Evolutionary conservation across 1,139 yeast genomes (phyloP).

Genomic region (Lodderomyces orthopsilosis): DNA sequence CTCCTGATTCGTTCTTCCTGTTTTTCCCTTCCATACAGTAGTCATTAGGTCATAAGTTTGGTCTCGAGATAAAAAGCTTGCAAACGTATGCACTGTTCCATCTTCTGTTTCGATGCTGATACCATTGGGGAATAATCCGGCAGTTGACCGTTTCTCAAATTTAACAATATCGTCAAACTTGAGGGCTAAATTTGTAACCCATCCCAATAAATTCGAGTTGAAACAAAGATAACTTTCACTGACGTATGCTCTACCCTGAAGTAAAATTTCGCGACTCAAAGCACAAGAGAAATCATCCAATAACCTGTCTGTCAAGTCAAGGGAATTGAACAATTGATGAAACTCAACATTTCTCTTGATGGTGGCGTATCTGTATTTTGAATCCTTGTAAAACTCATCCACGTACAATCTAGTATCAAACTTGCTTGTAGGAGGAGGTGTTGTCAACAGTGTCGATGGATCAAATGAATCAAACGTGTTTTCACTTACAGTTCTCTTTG

Average conservation of each 20-base stretch:
- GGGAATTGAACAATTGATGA: slow-evolving; percentile 67
- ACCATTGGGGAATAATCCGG: slow-evolving; percentile 90
- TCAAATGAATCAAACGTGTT: slow-evolving; percentile 24
- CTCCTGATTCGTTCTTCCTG: slow-evolving; percentile 21
- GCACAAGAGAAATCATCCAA: slow-evolving; percentile 91
- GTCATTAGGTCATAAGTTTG: slow-evolving; percentile 67
- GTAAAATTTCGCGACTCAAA: slow-evolving; percentile 75
- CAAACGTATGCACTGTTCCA: slow-evolving; percentile 66
- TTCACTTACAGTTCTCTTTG: slow-evolving; percentile 34
- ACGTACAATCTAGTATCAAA: slow-evolving; percentile 36
- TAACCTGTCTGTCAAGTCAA: slow-evolving; percentile 69
- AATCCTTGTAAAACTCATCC: slow-evolving; percentile 35
- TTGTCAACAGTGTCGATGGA: slow-evolving; percentile 3
- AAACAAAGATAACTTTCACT: slow-evolving; percentile 82
- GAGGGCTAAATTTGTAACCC: slow-evolving; percentile 81
- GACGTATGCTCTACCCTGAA: slow-evolving; percentile 89
- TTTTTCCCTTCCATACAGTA: slow-evolving; percentile 49
- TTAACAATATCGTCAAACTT: slow-evolving; percentile 68
- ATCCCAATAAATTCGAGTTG: slow-evolving; percentile 87
- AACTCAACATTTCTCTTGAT: slow-evolving; percentile 73
- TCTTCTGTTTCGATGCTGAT: slow-evolving; percentile 70
- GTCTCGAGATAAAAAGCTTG: slow-evolving; percentile 84
- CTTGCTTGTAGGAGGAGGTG: slow-evolving; percentile 21
- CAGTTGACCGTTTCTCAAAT: slow-evolving; percentile 79
- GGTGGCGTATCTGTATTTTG: slow-evolving; percentile 56